Evolutionary conservation across 75 land plant genomes (phyloP).

Genomic region (Pinus albicaulis): DNA sequence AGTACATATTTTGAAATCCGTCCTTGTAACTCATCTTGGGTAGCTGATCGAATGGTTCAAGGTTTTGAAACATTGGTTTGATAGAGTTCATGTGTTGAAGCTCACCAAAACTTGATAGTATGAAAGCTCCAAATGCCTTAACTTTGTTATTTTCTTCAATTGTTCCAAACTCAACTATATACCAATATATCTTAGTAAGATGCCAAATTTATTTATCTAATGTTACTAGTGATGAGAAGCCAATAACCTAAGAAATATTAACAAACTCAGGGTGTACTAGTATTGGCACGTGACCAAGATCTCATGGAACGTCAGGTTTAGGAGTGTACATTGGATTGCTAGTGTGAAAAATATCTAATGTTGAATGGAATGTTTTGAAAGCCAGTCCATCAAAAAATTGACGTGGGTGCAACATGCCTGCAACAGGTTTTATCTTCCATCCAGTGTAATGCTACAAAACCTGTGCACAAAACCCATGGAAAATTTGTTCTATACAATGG

Average conservation of each 20-base stretch:
- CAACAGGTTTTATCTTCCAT: constrained; percentile 25
- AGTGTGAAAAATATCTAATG: constrained; percentile 22
- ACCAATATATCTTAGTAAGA: constrained; percentile 31
- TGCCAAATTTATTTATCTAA: constrained; percentile 30
- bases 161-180: constrained; percentile 29
- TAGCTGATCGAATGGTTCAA: constrained; percentile 21
- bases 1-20: constrained; percentile 24
- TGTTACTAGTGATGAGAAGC: constrained; percentile 20
- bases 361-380: constrained; percentile 28
- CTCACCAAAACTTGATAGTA: constrained; percentile 28
- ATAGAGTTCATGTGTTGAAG: constrained; percentile 24
- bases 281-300: constrained; percentile 28
- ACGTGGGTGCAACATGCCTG: constrained; percentile 24
- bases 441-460: constrained; percentile 18
- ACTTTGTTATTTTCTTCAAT: constrained; percentile 15
- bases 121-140: constrained; percentile 24
- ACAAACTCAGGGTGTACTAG: constrained; percentile 25
- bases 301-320: constrained; percentile 28
- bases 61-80: constrained; percentile 17
- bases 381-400: constrained; percentile 26
- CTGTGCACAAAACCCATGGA: constrained; percentile 2
- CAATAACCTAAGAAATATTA: constrained; percentile 17
- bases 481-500: neutral
- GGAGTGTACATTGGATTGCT: constrained; percentile 33
- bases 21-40: constrained; percentile 35